These are phyloP conservation scores for Lactarius vividus DNA, from an alignment of 768 basidiomycete genomes.

Conservation along the genomic window DNA sequence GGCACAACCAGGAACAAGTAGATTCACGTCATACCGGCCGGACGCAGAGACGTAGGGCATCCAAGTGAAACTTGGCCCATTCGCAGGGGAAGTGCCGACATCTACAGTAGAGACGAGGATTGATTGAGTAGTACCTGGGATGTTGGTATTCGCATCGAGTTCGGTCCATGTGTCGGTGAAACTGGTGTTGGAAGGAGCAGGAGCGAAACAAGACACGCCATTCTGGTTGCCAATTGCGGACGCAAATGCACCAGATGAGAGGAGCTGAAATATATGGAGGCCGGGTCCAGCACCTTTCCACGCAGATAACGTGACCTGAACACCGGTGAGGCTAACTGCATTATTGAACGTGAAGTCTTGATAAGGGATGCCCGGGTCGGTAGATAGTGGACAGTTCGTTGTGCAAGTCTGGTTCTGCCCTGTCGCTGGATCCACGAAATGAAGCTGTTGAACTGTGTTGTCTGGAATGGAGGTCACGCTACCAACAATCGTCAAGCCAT, in stretches of 20 bases:
- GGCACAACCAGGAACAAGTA: slow-evolving; percentile 85
- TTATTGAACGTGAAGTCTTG: slow-evolving; percentile 89
- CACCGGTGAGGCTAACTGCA: slow-evolving; percentile 71
- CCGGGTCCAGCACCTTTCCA: slow-evolving; percentile 79
- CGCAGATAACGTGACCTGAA: slow-evolving; percentile 75
- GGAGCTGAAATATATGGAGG: slow-evolving; percentile 85
- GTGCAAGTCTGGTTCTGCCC: slow-evolving; percentile 77
- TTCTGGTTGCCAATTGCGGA: slow-evolving; percentile 66
- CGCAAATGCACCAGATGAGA: slow-evolving; percentile 89
- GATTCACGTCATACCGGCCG: slow-evolving; percentile 79
- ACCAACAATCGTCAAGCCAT: slow-evolving; percentile 24
- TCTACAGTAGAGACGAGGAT: slow-evolving; percentile 67
- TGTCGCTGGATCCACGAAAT: slow-evolving; percentile 73
- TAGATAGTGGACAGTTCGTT: slow-evolving; percentile 73
- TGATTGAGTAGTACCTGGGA: slow-evolving; percentile 75
- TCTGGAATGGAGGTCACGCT: slow-evolving; percentile 90
- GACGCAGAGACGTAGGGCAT: slow-evolving; percentile 88
- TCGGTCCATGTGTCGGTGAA: slow-evolving; percentile 69
- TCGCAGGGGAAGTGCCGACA: slow-evolving; percentile 57
- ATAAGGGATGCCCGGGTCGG: slow-evolving; percentile 72
- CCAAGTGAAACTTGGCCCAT: slow-evolving; percentile 84
- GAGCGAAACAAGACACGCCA: slow-evolving; percentile 70
- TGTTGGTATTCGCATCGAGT: slow-evolving; percentile 61
- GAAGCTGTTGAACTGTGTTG: slow-evolving; percentile 73
- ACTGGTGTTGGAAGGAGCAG: slow-evolving; percentile 65